Evolutionary conservation across 441 rosid species (phyloP), one percentile per base, ranked within the genome.

Genomic region (Mallotus repandus): DNA sequence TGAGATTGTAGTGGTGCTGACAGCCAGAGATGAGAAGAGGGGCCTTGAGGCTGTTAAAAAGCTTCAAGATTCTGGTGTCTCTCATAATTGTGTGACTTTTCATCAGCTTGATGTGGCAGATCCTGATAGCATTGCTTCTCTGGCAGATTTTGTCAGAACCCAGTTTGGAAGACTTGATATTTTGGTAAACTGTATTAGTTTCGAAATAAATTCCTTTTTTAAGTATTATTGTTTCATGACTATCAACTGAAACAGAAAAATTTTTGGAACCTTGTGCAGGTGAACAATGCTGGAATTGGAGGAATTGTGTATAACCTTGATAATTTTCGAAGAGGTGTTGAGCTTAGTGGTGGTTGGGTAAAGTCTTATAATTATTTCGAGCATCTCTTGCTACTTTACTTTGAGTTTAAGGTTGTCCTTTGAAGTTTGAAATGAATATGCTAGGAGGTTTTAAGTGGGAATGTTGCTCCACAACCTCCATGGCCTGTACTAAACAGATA

Each of bases 31-130:
- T 68, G 84, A 82, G 69, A 82, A 71, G 3, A 82, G 75, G 32
- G 92, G 92, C 0, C 81, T 78, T 49, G 85, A 82, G 60, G 86
- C 90, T 78, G 68, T 81, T 49, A 18, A 80, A 12, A 82, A 78
- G n/a, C 82, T 86, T 1, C 72, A 74, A 58, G 76, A 78, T 0
- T 72, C 55, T 21, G 84, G 77, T 25, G 53, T 84, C 48, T 71
- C 62, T 45, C 62, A 79, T 19, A 74, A 82, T 19, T 52, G 43
- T 58, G 61, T 82, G 6, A 11, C 80, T 63, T 84, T 79, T 48
- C 88, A 84, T 67, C 83, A 84, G 50, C 90, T 88, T 52, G 92
- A 84, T 74, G 85, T 85, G 25, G 21, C 74, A 0, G 77, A 86
- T 41, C 70, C 82, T 12, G 41, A 70, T 2, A 82, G 82, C 12